Base-by-base conservation (phyloP, 2,329 filamentous ascomycete species). In the Mariannaea elegans region DNA sequence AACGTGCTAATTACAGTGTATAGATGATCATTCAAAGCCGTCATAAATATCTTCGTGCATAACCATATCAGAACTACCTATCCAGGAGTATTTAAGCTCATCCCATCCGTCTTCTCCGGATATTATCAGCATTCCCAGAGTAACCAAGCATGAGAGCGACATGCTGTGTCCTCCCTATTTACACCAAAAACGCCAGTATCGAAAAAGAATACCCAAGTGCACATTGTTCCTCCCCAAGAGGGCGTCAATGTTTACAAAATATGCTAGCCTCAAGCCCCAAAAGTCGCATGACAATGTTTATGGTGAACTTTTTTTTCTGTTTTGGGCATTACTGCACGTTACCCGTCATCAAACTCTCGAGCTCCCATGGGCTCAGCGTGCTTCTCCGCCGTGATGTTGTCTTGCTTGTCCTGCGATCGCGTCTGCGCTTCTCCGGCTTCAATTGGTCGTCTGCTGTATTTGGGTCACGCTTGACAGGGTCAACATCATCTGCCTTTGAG, bases 301-400 rank as follows among this genome's bases (percentile, higher is more conserved):
- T 27, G 24, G 6, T 27, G 24, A 27, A 27, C 5, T 9, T 27
- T 27, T 27, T 27, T 6, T 27, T 27, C 24, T 27, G 6, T 5
- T 27, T 27, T 41, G 7, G 61, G 47, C 39, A 62, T 68, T 58
- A 74, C 78, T 83, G 59, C 82, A 87, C 58, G 70, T 67, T 70
- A 6, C 82, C 82, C 3, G 77, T 66, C 51, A 89, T 88, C 72
- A 91, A 72, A 42, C 83, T 86, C 76, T 91, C 85, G 71, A 94
- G 76, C 75, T 94, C 91, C 81, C 89, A 90, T 3, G 90, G 87
- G 68, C 86, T 93, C 29, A 94, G 78, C 18, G 91, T 94, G 70
- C 90, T 93, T 73, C 91, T 84, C 71, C 91, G 82, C 71, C 90
- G 80, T 60, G 84, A 89, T 3, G 86, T 81, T 8, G 74, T 80